Percentiles rank a stretch among this genome's conserved stretches.
Conservation (phyloP, 2,329 filamentous ascomycete species). For the Fusarium nematophilum region DNA sequence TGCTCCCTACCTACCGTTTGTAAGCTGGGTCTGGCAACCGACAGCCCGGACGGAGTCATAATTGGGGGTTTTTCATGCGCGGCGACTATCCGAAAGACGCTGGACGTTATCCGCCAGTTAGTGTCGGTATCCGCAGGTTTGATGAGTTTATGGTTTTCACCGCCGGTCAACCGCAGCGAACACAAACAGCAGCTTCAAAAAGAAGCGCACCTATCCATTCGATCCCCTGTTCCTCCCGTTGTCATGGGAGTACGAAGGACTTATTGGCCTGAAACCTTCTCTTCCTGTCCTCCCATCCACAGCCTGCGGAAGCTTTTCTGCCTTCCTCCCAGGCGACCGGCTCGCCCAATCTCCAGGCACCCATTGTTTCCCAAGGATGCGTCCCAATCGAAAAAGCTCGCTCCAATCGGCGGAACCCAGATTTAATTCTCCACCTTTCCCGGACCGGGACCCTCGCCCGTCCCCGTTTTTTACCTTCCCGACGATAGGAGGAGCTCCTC, state of each 20-base stretch:
- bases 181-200: background rate
- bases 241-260: too few species aligned
- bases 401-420: background rate
- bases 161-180: background rate
- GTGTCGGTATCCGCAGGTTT: background rate
- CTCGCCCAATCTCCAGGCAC: too few species aligned
- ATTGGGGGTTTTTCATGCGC: background rate
- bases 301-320: too few species aligned
- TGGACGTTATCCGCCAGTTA: background rate
- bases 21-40: background rate
- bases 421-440: background rate
- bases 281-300: too few species aligned
- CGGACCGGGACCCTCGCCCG: constrained; percentile 2
- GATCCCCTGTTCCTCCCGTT: background rate
- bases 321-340: too few species aligned
- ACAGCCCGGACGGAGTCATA: background rate
- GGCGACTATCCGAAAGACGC: background rate
- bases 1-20: constrained; percentile 12
- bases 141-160: background rate
- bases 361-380: background rate
- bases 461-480: constrained; percentile 25
- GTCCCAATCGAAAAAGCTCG: too few species aligned
- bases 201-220: background rate
- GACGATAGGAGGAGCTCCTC: background rate
- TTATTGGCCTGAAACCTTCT: too few species aligned